Evolutionary conservation across 164 flowering plant species (phyloP), one percentile per base, ranked within the genome.

Genomic region (Tinospora cordifolia): DNA sequence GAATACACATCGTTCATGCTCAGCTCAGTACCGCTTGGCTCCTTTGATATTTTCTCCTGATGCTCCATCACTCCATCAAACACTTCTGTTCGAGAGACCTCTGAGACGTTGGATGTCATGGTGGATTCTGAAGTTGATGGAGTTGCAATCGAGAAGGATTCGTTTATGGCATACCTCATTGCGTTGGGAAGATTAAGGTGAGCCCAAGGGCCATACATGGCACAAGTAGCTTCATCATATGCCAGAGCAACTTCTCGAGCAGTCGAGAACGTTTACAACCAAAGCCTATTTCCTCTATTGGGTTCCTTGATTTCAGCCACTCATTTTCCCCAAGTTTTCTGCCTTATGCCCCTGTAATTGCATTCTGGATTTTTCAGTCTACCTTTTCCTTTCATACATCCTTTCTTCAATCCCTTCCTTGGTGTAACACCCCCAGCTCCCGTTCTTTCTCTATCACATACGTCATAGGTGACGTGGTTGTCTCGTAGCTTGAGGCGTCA

Each of bases 271-370:
- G 90, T 88, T 1, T 89, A 89, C 8, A 87, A 78, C 90, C 92
- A 88, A 2, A 85, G 83, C 25, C 88, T 78, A n/a, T 69, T 83
- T 0, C 89, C 89, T 13, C 88, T 65, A 21, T 85, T 82, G 0
- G 92, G 90, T 76, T 85, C 87, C 0, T 90, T 75, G 63, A 88
- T 88, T 68, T 88, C 97, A 0, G 95, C 90, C 3, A 91, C 94
- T 94, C 97, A 91, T 73, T 88, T 89, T 1, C 95, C 97, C 93
- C 93, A 91, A 0, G 92, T 88, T 73, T 96, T 82, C 81, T 92
- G 98, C 75, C 98, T 77, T 3, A 90, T 96, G 1, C 98, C 96
- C 72, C 98, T 82, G 85, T 80, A 92, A 12, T 76, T 82, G 65
- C 89, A 85, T 0, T 19, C 40, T 0, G 80, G 60, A 40, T 92